A percentile compares a stretch with the other conserved stretches of the same genome.
These are phyloP conservation scores for Aspergillus calidoustus DNA, from an alignment of 2,329 filamentous ascomycete genomes.

Conservation along the genomic window DNA sequence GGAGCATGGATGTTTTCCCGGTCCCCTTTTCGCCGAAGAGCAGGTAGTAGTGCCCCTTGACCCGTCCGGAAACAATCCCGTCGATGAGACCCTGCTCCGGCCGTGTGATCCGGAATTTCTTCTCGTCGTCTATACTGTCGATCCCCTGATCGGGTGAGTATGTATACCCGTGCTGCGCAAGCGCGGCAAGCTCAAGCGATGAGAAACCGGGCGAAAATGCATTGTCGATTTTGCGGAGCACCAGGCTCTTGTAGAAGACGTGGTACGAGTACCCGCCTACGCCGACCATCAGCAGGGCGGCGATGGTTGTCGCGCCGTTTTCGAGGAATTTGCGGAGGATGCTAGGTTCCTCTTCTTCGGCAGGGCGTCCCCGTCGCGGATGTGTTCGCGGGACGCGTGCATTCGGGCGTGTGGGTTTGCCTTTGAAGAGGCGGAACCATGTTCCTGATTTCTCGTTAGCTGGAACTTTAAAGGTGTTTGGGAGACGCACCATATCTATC, in stretches of 20 bases:
- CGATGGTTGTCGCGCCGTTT: constrained; percentile 13
- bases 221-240: constrained; percentile 88
- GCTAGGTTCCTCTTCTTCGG: neutral
- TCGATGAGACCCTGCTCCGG: constrained; percentile 83
- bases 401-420: neutral
- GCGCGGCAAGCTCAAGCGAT: constrained; percentile 77
- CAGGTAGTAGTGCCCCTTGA: constrained; percentile 84
- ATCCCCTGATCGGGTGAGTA: constrained; percentile 23
- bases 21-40: constrained; percentile 95
- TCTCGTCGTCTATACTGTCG: constrained; percentile 53
- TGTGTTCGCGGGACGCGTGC: neutral
- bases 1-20: constrained; percentile 94
- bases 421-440: constrained; percentile 11
- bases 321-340: constrained; percentile 16
- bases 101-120: constrained; percentile 72
- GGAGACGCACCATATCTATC: constrained; percentile 4
- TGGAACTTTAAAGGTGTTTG: too few species aligned
- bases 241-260: constrained; percentile 83
- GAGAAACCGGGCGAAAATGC: constrained; percentile 93
- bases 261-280: constrained; percentile 78
- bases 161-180: constrained; percentile 24
- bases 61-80: constrained; percentile 73
- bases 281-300: constrained; percentile 26
- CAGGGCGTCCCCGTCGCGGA: neutral
- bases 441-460: neutral